Evolutionary conservation across 2,329 filamentous ascomycete species (phyloP).

Genomic region (Diatrype stigma): DNA sequence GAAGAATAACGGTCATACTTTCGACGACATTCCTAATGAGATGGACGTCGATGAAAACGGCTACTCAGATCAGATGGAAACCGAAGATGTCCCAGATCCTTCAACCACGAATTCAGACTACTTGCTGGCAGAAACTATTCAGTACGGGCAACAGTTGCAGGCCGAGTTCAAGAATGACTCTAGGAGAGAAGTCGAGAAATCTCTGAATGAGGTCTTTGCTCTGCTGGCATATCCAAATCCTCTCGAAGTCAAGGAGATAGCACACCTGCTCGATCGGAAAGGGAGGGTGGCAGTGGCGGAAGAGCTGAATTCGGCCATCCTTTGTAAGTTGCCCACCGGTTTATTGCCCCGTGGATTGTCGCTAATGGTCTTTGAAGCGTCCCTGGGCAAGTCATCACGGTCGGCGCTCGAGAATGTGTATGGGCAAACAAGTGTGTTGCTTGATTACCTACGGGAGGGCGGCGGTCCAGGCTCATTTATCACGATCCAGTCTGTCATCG

Average conservation of each 20-base stretch:
- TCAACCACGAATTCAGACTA: slow-evolving; percentile 24
- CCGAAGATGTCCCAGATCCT: slow-evolving; percentile 39
- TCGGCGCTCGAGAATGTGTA: slow-evolving; percentile 82
- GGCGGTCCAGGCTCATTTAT: slow-evolving; percentile 82
- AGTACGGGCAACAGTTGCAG: slow-evolving; percentile 75
- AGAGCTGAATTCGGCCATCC: slow-evolving; percentile 87
- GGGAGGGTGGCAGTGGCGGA: slow-evolving; percentile 80
- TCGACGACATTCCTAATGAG: slow-evolving; percentile 53
- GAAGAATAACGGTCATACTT: slow-evolving; percentile 34
- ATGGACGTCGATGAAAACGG: slow-evolving; percentile 40
- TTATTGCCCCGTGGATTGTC: neutral
- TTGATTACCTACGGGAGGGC: slow-evolving; percentile 76
- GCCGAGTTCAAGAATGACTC: slow-evolving; percentile 72
- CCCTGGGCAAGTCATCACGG: slow-evolving; percentile 81
- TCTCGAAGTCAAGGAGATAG: slow-evolving; percentile 66
- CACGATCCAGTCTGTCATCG: slow-evolving; percentile 50
- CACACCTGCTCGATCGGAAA: slow-evolving; percentile 70
- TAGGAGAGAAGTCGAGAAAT: slow-evolving; percentile 64
- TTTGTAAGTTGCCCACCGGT: slow-evolving; percentile 58
- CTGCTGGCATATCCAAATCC: slow-evolving; percentile 84
- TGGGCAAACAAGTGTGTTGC: slow-evolving; percentile 78
- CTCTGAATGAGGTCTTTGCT: slow-evolving; percentile 80
- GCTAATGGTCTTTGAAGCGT: slow-evolving; percentile 52
- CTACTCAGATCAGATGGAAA: slow-evolving; percentile 49
- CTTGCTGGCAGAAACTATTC: slow-evolving; percentile 65